Conservation (phyloP, 2,329 filamentous ascomycete species). For the Diaporthe caulivora region DNA sequence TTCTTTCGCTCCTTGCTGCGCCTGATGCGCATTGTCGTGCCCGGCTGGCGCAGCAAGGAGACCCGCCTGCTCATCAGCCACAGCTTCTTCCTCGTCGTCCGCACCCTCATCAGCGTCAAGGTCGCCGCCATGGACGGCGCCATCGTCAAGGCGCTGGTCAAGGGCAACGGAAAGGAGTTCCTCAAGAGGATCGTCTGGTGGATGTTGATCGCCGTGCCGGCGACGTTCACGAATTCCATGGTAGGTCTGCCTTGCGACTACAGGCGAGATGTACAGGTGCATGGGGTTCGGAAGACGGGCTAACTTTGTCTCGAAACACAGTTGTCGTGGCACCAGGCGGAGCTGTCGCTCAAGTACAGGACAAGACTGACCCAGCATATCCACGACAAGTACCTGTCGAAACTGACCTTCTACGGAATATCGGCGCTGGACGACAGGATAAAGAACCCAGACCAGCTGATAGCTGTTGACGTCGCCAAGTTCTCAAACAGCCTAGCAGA, state of each 20-base stretch:
- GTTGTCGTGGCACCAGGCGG: conserved; percentile 97
- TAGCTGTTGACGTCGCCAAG: conserved; percentile 95
- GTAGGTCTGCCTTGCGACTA: conserved; percentile 59
- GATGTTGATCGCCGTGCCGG: conserved; percentile 97
- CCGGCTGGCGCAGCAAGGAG: conserved; percentile 91
- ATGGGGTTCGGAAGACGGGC: background rate
- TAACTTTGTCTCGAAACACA: conserved; percentile 51
- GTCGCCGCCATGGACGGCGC: conserved; percentile 96
- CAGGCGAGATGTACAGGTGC: background rate
- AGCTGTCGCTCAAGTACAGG: conserved; percentile 91
- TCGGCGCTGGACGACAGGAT: conserved; percentile 96
- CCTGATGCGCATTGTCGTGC: conserved; percentile 88
- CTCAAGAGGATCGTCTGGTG: conserved; percentile 92
- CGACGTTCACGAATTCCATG: conserved; percentile 99
- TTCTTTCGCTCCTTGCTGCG: conserved; percentile 80
- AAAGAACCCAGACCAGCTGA: conserved; percentile 98
- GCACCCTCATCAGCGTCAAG: conserved; percentile 93
- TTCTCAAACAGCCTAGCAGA: conserved; percentile 97
- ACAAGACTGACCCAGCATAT: conserved; percentile 94
- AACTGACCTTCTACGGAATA: conserved; percentile 97
- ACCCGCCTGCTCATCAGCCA: conserved; percentile 88
- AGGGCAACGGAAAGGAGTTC: conserved; percentile 92
- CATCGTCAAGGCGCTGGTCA: conserved; percentile 91
- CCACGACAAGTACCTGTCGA: conserved; percentile 95
- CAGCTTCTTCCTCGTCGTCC: conserved; percentile 89